Evolutionary conservation across 2,329 filamentous ascomycete species (phyloP), one percentile per base, ranked within the genome.

Genomic region (Parastagonospora avenae): DNA sequence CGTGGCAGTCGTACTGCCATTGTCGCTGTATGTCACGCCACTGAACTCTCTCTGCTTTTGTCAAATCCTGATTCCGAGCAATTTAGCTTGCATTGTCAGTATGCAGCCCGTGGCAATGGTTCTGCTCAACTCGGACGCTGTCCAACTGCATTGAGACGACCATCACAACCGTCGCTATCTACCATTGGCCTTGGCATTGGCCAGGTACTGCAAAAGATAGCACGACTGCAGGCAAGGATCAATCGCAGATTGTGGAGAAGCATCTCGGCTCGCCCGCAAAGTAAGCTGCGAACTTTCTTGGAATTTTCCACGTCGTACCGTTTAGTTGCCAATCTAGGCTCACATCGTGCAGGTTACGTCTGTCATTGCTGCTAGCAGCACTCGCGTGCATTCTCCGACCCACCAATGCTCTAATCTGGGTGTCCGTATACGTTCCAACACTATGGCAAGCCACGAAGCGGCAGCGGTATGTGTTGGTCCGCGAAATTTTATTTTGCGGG

Each of bases 61-160:
- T 65, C 50, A 63, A 60, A 47, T 51, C 15, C 56, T 58, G 50
- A 55, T 54, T 42, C 43, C 48, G 57, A 61, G 48, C 49, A 48
- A 52, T 56, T 58, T 71, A 92, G 87, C 79, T 96, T 39, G 81
- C 83, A 51, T 81, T 94, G 75, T 87, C 86, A 2, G 73, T 89
- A 37, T 78, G 86, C 64, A 96, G 86, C 73, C 91, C 94, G 6
- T 99, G 94, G 92, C 91, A 97, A 72, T 97, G 91, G 90, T 97
- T 94, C 75, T 94, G 89, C 75, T 94, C 92, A 1, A 93, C 92
- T 0, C 84, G 94, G 40, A 96, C 94, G 1, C 88, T 99, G 67
- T 97, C 93, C 47, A 99, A 99, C 76, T 94, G 88, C 45, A 79
- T 97, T 4, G 94, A 99, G 78, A 91, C 89, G n/a, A 90, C 89